Evolutionary conservation across 1,284 basidiomycete genomes (phyloP).

Genomic region (Papiliotrema fonsecae): DNA sequence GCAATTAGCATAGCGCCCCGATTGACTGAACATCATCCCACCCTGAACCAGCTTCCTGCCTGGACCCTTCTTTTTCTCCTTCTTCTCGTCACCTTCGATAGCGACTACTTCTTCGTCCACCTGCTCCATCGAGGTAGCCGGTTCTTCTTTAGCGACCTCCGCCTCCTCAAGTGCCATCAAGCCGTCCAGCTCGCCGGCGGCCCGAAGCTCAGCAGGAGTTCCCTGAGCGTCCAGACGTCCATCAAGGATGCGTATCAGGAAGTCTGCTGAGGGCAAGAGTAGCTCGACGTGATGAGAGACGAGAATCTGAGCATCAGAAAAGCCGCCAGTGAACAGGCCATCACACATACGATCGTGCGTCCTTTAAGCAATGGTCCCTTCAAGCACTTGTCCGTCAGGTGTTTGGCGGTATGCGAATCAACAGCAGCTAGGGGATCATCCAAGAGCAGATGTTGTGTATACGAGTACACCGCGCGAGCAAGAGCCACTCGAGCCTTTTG

Average conservation of each 20-base stretch:
- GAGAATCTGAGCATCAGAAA: slow-evolving; percentile 52
- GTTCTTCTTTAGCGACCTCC: slow-evolving; percentile 54
- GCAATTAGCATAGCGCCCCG: not conserved
- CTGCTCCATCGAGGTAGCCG: slow-evolving; percentile 47
- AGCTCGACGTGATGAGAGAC: slow-evolving; percentile 81
- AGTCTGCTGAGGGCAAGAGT: slow-evolving; percentile 58
- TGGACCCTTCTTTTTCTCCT: slow-evolving; percentile 34
- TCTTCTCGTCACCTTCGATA: slow-evolving; percentile 42
- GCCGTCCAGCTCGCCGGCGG: slow-evolving; percentile 52
- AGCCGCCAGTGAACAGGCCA: not conserved
- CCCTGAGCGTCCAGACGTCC: slow-evolving; percentile 61
- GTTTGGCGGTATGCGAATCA: slow-evolving; percentile 80
- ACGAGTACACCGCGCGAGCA: slow-evolving; percentile 53
- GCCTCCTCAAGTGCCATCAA: slow-evolving; percentile 45
- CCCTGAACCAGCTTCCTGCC: slow-evolving; percentile 44
- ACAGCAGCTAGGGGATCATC: slow-evolving; percentile 86
- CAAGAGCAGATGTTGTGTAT: slow-evolving; percentile 65
- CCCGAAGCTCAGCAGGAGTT: slow-evolving; percentile 56
- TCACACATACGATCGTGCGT: slow-evolving; percentile 56
- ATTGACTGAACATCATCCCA: slow-evolving; percentile 5
- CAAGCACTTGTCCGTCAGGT: slow-evolving; percentile 62
- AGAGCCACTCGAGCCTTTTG: slow-evolving; percentile 68
- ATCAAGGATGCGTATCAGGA: slow-evolving; percentile 61
- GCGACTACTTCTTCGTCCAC: slow-evolving; percentile 45
- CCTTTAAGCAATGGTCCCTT: slow-evolving; percentile 59